phyloP scores from a whole-genome alignment of 257 asterid species.

The Solanum infundibuliforme region DNA sequence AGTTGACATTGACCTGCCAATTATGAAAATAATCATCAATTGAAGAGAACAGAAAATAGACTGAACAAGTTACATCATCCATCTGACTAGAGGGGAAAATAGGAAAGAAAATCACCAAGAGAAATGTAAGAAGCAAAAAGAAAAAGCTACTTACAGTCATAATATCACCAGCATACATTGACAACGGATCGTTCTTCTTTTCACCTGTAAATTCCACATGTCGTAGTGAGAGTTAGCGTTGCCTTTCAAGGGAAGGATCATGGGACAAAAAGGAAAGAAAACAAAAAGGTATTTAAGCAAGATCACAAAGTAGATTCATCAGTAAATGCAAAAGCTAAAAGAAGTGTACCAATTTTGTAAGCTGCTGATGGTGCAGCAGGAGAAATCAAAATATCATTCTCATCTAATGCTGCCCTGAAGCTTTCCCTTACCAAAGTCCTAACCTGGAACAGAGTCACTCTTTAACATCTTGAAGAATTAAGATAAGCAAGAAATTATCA shows the following conservation, averaged over 20 bases:
- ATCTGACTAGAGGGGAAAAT: not conserved
- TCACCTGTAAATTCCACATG: slow-evolving; percentile 53
- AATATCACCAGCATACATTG: slow-evolving; percentile 98
- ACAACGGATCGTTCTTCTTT: slow-evolving; percentile 95
- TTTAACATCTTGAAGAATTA: not conserved
- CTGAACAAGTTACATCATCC: not conserved
- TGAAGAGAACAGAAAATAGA: not conserved
- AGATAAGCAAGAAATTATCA: not conserved
- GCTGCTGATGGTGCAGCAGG: slow-evolving; percentile 98
- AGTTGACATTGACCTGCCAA: slow-evolving; percentile 86
- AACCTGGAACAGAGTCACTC: slow-evolving; percentile 38
- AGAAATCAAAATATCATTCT: slow-evolving; percentile 79
- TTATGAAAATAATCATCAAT: not conserved
- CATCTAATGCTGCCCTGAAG: slow-evolving; percentile 70
- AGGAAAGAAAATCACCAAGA: not conserved
- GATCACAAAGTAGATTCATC: not conserved
- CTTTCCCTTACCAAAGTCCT: slow-evolving; percentile 68
- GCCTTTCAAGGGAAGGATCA: not conserved
- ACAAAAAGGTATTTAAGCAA: not conserved
- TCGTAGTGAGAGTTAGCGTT: not conserved
- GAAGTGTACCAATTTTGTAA: slow-evolving; percentile 55
- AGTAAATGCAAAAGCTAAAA: slow-evolving; percentile 1
- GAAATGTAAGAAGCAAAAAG: not conserved
- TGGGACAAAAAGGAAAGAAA: not conserved
- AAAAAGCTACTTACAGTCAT: slow-evolving; percentile 69